A percentile compares a stretch with the other conserved stretches of the same genome.
These are phyloP conservation scores for Blakeslea trispora DNA, from an alignment of 371 early-diverging fungal genomes.

Conservation along the genomic window DNA sequence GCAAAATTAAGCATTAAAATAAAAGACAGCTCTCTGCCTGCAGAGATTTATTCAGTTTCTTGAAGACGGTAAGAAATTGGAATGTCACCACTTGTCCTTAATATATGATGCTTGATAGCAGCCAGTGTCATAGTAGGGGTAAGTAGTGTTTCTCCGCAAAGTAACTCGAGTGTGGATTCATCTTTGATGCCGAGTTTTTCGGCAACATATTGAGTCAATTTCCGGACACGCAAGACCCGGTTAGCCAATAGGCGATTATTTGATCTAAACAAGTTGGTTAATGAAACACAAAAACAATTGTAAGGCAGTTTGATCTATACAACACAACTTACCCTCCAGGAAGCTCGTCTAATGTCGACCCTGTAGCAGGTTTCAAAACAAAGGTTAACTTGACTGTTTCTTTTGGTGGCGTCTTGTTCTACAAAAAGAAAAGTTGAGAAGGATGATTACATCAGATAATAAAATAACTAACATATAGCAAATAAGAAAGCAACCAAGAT, in stretches of 20 bases:
- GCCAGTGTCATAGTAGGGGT: constrained; percentile 80
- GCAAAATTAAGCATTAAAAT: constrained; percentile 4
- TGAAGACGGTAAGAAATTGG: constrained; percentile 64
- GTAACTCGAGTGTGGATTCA: constrained; percentile 60
- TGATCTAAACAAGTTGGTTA: constrained; percentile 30
- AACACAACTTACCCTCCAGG: constrained; percentile 66
- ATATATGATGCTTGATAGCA: constrained; percentile 77
- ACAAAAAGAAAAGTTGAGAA: constrained; percentile 3
- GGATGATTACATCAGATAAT: neutral
- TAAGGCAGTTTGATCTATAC: too few relatives aligned
- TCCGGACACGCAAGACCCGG: constrained; percentile 83
- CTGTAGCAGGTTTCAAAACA: constrained; percentile 67
- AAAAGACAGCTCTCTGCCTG: constrained; percentile 16
- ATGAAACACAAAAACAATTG: too few relatives aligned
- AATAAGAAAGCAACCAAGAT: constrained; percentile 63
- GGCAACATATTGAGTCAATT: constrained; percentile 78
- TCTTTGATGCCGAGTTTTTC: constrained; percentile 63
- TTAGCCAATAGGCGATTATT: constrained; percentile 82
- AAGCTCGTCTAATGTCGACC: constrained; percentile 58
- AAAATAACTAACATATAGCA: constrained; percentile 52
- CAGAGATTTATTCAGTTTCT: constrained; percentile 12
- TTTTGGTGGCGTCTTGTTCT: constrained; percentile 67
- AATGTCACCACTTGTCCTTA: constrained; percentile 85
- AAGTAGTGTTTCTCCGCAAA: constrained; percentile 76
- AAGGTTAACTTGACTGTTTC: constrained; percentile 88